Evolutionary conservation across 208 protist species (phyloP), one percentile per base, ranked within the genome.

Genomic region (Leishmania turanica): DNA sequence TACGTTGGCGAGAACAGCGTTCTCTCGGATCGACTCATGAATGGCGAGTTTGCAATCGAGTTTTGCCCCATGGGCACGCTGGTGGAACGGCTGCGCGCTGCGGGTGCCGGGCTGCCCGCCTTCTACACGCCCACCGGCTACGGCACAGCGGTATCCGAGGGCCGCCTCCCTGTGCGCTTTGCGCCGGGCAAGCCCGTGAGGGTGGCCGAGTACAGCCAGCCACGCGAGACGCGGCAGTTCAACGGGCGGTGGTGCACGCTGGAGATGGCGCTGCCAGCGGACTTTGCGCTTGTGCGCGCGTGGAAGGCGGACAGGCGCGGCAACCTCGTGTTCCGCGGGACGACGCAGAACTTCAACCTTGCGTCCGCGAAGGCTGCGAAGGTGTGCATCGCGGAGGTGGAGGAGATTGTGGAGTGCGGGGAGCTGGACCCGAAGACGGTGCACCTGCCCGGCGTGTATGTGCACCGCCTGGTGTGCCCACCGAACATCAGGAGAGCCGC

Each of bases 11-110:
- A 99, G 80, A 99, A 99, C 85, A 62, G 80, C 24, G 64, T 76
- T 21, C 98, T 99, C 79, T 90, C 94, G 75, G 81, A 91, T n/a
- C 89, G 94, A 56, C 98, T 98, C 78, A 78, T 99, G 2, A 81
- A 53, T 5, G 98, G 98, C 68, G 92, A 99, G 84, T 88, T 99
- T 6, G 95, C 97, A 51, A 86, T 99, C 0, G 97, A 99, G 87
- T 89, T 99, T 9, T 98, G 88, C 21, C 98, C 98, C 31, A 98
- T 99, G 91, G 98, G 98, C 49, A 98, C 96, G 31, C 87, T 99
- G 8, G 95, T 97, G n/a, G 97, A 99, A 76, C 83, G 94, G 8
- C 71, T 98, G 42, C 86, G 97, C 45, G 94, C 96, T 15, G 98
- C 89, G 56, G 98, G 97, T 62, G 98, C 98, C 0, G 98, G 98